phyloP scores from a whole-genome alignment of 805 yeast species.

The Soucietia sequanensis region DNA sequence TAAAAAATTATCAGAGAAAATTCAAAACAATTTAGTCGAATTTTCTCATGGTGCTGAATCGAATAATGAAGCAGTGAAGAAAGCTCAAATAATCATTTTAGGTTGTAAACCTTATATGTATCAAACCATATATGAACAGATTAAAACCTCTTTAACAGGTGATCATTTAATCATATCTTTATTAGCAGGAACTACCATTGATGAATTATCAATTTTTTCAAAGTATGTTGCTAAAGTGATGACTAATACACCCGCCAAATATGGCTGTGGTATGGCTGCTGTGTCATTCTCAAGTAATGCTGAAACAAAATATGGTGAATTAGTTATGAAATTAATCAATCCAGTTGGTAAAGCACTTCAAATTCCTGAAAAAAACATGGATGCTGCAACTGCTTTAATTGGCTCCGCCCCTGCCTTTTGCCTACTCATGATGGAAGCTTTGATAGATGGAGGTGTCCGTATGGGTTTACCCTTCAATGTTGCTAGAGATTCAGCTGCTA shows the following conservation, averaged over 20 bases:
- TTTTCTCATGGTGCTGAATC: conserved; percentile 40
- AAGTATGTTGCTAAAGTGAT: conserved; percentile 81
- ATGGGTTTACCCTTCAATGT: conserved; percentile 89
- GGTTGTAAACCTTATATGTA: conserved; percentile 90
- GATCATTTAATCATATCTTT: conserved; percentile 70
- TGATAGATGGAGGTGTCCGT: conserved; percentile 91
- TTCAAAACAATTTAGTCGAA: conserved; percentile 50
- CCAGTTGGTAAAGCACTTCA: conserved; percentile 68
- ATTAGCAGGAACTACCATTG: conserved; percentile 90
- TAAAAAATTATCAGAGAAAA: conserved; percentile 34
- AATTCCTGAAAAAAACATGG: conserved; percentile 90
- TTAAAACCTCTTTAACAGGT: conserved; percentile 45
- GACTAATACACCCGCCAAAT: conserved; percentile 96
- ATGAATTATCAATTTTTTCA: conserved; percentile 54
- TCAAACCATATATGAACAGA: conserved; percentile 54
- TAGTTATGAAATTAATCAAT: conserved; percentile 51
- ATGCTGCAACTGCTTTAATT: conserved; percentile 90
- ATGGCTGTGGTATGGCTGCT: conserved; percentile 91
- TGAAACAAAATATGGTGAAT: conserved; percentile 38
- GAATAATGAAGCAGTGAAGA: conserved; percentile 58
- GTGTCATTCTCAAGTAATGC: conserved; percentile 68
- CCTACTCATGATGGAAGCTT: conserved; percentile 81
- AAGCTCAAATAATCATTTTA: conserved; percentile 69
- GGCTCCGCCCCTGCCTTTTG: conserved; percentile 98
- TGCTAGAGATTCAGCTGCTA: conserved; percentile 84